phyloP scores from a whole-genome alignment of 1,284 basidiomycete species.

The Porphyrellus sp. region DNA sequence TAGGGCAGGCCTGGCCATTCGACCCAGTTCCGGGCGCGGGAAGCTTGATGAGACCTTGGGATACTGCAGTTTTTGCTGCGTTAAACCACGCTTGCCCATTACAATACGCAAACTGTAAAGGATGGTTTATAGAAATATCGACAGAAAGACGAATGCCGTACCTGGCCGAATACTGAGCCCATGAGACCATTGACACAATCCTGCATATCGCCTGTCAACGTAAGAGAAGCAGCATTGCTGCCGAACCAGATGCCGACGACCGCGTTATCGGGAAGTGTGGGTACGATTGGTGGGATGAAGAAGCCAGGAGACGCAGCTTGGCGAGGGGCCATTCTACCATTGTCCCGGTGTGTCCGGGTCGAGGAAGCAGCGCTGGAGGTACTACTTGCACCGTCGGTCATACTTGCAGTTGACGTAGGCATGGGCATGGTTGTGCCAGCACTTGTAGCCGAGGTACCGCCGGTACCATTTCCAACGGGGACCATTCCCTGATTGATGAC shows the following conservation, averaged over 20 bases:
- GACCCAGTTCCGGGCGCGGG: conserved; percentile 21
- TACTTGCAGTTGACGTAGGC: background rate
- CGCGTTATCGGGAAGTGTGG: conserved; percentile 25
- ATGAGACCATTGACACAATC: conserved; percentile 26
- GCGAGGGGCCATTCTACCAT: conserved; percentile 7
- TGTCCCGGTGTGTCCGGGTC: too few species aligned
- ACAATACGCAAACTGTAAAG: conserved; percentile 22
- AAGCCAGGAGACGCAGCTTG: conserved; percentile 20
- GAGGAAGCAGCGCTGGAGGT: background rate
- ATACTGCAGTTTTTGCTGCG: conserved; percentile 21
- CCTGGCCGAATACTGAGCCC: conserved; percentile 26
- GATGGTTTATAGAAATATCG: background rate
- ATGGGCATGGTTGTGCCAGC: background rate
- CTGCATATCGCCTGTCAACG: conserved; percentile 20
- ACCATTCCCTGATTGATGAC: conserved; percentile 29
- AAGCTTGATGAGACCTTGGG: conserved; percentile 18
- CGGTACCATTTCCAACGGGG: conserved; percentile 12
- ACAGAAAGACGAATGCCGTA: background rate
- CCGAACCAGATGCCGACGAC: conserved; percentile 30
- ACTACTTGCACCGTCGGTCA: background rate
- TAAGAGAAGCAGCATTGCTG: conserved; percentile 26
- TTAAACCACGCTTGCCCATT: conserved; percentile 25
- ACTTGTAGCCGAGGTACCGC: background rate
- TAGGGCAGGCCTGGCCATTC: conserved; percentile 23
- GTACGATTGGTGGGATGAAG: conserved; percentile 21